Evolutionary conservation across 2,329 filamentous ascomycete species (phyloP).

Genomic region (Graphilbum fragrans): DNA sequence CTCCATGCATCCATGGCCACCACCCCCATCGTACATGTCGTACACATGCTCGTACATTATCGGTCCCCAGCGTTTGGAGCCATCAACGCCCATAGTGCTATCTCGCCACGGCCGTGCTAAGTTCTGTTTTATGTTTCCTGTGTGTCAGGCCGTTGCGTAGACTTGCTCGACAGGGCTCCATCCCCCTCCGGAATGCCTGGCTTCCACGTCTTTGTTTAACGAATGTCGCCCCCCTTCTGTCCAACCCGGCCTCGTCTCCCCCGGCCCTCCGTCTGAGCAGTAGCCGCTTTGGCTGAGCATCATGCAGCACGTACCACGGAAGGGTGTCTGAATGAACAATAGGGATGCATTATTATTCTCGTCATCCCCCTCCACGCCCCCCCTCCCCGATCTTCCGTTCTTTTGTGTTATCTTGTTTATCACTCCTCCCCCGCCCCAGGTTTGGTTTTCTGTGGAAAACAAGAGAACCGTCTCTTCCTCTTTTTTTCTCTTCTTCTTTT

Average conservation of each 20-base stretch:
- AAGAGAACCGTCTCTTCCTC: not conserved
- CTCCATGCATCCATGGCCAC: too few species aligned
- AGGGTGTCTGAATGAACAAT: conserved; percentile 11
- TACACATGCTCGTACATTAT: too few species aligned
- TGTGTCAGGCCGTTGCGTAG: too few species aligned
- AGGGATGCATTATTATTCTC: conserved; percentile 25
- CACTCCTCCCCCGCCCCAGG: conserved; percentile 2
- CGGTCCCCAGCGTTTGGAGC: too few species aligned
- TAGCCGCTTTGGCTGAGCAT: conserved; percentile 20
- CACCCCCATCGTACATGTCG: too few species aligned
- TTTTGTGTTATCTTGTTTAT: conserved; percentile 15
- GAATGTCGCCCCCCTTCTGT: not conserved
- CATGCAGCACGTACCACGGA: conserved; percentile 18
- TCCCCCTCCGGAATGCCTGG: too few species aligned
- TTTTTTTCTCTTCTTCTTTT: conserved; percentile 14
- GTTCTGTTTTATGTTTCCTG: too few species aligned
- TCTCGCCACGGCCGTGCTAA: too few species aligned
- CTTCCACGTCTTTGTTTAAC: too few species aligned
- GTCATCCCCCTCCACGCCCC: conserved; percentile 9
- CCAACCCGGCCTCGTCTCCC: not conserved
- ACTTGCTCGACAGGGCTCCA: too few species aligned
- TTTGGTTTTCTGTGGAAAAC: not conserved
- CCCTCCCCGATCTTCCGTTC: conserved; percentile 11
- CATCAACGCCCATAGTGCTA: too few species aligned
- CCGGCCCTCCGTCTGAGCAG: not conserved